Base-by-base conservation (phyloP, 106 monocot genomes). In the Dactylorhiza incarnata region DNA sequence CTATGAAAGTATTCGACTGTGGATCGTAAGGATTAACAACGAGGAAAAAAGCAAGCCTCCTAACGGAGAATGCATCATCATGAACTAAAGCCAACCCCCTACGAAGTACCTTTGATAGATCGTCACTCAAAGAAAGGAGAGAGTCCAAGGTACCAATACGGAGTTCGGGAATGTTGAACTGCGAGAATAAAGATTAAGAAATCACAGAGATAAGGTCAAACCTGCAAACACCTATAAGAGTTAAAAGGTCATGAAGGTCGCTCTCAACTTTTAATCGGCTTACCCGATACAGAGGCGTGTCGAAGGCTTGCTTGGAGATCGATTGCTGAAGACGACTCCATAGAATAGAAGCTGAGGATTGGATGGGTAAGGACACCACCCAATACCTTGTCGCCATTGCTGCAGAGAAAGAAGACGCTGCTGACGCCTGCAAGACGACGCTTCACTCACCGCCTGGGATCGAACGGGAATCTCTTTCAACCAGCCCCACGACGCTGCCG, bases 61-160 rank as follows among this genome's bases (percentile, higher is more conserved):
- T 48, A 19, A 15, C 0, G 9, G 54, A 56, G 23, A 43, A 46
- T 15, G 37, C 53, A 45, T 23, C 48, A 47, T 24, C 37, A 37
- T 37, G 37, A 76, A 80, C 76, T 68, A 13, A 9, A 44, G 9
- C 0, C 9, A 17, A 25, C 71, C 75, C 13, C 15, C 11, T 15
- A 66, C 13, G 2, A 65, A 45, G 15, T 29, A 95, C 96, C 93
- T 97, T 97, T 20, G 87, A 48, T 12, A 97, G 83, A 74, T 97
- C 96, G 68, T 97, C 93, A 72, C 96, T 93, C 73, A 97, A 86
- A 13, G 96, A 76, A 61, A 97, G 89, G 16, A 97, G 83, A 20
- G 93, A 97, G 77, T 97, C 96, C 5, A 93, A 85, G 24, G 96
- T 97, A 17, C 96, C 96, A 4, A 97, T 87, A 47, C 96, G 88